Evolutionary conservation across 1,284 basidiomycete genomes (phyloP).

Genomic region (Sporisorium scitamineum): DNA sequence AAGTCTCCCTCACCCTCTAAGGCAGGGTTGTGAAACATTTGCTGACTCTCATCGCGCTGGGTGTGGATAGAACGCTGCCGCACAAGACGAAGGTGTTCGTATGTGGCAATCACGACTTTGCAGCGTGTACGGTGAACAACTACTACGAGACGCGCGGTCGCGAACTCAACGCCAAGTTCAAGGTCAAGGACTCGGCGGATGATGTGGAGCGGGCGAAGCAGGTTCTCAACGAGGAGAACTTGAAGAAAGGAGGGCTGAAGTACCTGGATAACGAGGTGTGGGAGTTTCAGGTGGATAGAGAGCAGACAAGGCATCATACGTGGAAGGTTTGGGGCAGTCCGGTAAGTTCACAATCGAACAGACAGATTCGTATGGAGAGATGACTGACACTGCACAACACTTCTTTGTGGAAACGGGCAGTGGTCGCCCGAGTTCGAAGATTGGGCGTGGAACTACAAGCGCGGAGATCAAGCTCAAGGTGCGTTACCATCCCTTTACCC

Average conservation of each 20-base stretch:
- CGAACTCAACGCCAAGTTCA: slow-evolving; percentile 30
- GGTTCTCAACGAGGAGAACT: not conserved
- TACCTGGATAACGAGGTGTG: slow-evolving; percentile 35
- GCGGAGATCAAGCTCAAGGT: slow-evolving; percentile 17
- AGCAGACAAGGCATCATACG: slow-evolving; percentile 11
- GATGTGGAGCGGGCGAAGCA: slow-evolving; percentile 11
- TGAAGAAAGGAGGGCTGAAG: slow-evolving; percentile 2
- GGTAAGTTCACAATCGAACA: not conserved
- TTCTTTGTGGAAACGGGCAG: not conserved
- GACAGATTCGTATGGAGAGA: not conserved
- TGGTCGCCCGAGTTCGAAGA: slow-evolving; percentile 48
- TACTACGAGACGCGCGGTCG: slow-evolving; percentile 34
- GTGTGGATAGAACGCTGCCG: slow-evolving; percentile 14
- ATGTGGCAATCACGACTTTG: slow-evolving; percentile 54
- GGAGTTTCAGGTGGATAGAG: slow-evolving; percentile 25
- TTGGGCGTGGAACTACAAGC: slow-evolving; percentile 57
- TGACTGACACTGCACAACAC: not conserved
- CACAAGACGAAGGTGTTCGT: slow-evolving; percentile 42
- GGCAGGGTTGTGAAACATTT: not conserved
- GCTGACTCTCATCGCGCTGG: not conserved
- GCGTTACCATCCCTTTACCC: not conserved
- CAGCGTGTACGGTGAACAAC: slow-evolving; percentile 12
- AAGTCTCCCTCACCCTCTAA: not conserved
- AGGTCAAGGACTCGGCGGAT: slow-evolving; percentile 13
- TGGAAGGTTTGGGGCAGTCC: slow-evolving; percentile 53